Conservation (phyloP, 768 basidiomycete species). For the Naganishia kalamii region DNA sequence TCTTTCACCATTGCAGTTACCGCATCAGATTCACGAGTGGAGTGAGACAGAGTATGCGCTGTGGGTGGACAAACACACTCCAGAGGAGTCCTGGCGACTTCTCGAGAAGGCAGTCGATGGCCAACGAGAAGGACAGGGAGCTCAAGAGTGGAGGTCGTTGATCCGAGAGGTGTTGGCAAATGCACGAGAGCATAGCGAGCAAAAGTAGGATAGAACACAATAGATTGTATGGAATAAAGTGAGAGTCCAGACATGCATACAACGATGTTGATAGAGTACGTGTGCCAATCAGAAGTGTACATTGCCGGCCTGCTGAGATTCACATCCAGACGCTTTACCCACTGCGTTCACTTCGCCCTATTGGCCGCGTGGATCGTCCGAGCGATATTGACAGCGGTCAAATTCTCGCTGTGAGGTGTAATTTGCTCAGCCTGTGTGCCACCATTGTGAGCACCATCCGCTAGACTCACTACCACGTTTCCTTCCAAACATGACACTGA, state of each 20-base stretch:
- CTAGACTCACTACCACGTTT: constrained; percentile 3
- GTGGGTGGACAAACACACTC: constrained; percentile 87
- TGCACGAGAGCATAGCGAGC: constrained; percentile 32
- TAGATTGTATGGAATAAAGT: neutral
- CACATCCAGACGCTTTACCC: too few relatives aligned
- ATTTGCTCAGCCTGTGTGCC: neutral
- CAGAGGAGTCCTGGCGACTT: constrained; percentile 70
- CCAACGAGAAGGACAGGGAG: constrained; percentile 54
- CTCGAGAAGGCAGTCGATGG: constrained; percentile 65
- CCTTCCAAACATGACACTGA: neutral
- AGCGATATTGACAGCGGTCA: too few relatives aligned
- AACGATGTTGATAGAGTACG: neutral
- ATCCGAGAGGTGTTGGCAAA: constrained; percentile 62
- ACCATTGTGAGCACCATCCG: neutral
- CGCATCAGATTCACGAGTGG: constrained; percentile 87
- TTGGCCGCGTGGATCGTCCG: too few relatives aligned
- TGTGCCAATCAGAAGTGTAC: too few relatives aligned
- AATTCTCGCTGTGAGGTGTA: neutral
- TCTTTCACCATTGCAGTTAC: constrained; percentile 65
- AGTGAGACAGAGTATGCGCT: constrained; percentile 91
- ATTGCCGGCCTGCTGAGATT: too few relatives aligned
- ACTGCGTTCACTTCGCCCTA: too few relatives aligned
- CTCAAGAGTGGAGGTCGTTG: constrained; percentile 54
- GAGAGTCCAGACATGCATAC: neutral
- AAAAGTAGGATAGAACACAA: neutral